Percentiles rank a stretch among this genome's conserved stretches.
Evolutionary conservation across 148 eudicot genomes (phyloP).

Genomic region (Linanthus parryae): DNA sequence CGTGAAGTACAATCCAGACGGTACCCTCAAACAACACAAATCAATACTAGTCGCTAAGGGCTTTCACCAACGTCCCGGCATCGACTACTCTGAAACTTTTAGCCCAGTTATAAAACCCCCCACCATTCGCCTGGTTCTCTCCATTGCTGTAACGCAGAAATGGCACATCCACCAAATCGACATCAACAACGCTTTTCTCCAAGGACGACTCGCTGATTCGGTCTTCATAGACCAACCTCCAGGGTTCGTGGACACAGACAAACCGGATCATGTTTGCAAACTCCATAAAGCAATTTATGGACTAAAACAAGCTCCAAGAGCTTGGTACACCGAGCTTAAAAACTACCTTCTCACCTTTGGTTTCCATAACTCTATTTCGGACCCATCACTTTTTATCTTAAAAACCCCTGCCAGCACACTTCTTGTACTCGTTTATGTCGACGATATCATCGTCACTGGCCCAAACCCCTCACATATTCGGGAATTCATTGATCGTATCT

Average conservation of each 20-base stretch:
- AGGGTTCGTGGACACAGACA: not conserved
- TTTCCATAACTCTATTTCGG: not conserved
- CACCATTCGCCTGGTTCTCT: not conserved
- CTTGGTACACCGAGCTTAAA: not conserved
- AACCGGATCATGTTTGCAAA: not conserved
- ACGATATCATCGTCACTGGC: not conserved
- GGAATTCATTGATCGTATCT: not conserved
- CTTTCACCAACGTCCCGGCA: constrained; percentile 6
- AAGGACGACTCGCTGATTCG: not conserved
- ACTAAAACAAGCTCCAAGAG: no score
- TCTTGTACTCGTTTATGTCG: not conserved
- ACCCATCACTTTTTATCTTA: not conserved
- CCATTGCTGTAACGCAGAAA: not conserved
- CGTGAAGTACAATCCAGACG: not conserved
- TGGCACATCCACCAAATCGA: not conserved
- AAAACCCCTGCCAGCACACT: not conserved
- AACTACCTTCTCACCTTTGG: not conserved
- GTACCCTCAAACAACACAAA: constrained; percentile 5
- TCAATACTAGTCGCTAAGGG: constrained; percentile 9
- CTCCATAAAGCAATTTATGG: no score
- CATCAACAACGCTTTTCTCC: not conserved
- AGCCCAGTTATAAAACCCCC: not conserved
- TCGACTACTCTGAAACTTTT: constrained; percentile 5
- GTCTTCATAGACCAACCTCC: not conserved
- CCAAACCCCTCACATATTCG: not conserved